Percentiles rank a stretch among this genome's conserved stretches.
These are phyloP conservation scores for Phytophthora colocasiae DNA, from an alignment of 352 stramenopile genomes.

Conservation along the genomic window DNA sequence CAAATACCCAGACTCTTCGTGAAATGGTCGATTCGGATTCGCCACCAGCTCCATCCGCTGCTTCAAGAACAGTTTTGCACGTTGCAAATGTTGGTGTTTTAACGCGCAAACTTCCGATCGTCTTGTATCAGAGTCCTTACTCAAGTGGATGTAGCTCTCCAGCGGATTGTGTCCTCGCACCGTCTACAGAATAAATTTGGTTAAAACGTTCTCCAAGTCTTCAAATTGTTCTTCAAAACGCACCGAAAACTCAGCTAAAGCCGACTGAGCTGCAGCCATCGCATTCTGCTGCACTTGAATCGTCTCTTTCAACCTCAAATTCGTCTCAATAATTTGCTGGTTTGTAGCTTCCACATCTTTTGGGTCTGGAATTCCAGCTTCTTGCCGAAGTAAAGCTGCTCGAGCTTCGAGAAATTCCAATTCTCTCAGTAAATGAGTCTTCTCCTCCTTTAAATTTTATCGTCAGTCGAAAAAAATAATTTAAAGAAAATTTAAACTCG, in stretches of 20 bases:
- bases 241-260: slow-evolving; percentile 46
- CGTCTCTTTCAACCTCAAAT: slow-evolving; percentile 27
- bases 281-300: slow-evolving; percentile 34
- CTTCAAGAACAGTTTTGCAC: slow-evolving; percentile 38
- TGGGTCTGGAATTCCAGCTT: slow-evolving; percentile 34
- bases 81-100: slow-evolving; percentile 40
- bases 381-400: slow-evolving; percentile 34
- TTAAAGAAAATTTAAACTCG: too few relatives aligned
- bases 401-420: slow-evolving; percentile 40
- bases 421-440: slow-evolving; percentile 36
- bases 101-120: slow-evolving; percentile 36
- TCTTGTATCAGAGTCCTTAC: slow-evolving; percentile 19
- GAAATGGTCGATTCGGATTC: slow-evolving; percentile 33
- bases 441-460: slow-evolving; percentile 36
- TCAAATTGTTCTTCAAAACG: neutral
- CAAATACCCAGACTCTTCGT: slow-evolving; percentile 47
- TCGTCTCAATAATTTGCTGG: slow-evolving; percentile 23
- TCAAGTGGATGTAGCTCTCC: slow-evolving; percentile 38
- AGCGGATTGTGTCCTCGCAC: slow-evolving; percentile 34
- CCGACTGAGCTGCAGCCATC: slow-evolving; percentile 30
- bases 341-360: slow-evolving; percentile 35
- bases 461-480: too few relatives aligned
- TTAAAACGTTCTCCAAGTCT: neutral
- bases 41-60: slow-evolving; percentile 37
- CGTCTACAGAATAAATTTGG: slow-evolving; percentile 15